Base-by-base conservation (phyloP, 805 yeast genomes). In the Saturnispora kantuleensis region DNA sequence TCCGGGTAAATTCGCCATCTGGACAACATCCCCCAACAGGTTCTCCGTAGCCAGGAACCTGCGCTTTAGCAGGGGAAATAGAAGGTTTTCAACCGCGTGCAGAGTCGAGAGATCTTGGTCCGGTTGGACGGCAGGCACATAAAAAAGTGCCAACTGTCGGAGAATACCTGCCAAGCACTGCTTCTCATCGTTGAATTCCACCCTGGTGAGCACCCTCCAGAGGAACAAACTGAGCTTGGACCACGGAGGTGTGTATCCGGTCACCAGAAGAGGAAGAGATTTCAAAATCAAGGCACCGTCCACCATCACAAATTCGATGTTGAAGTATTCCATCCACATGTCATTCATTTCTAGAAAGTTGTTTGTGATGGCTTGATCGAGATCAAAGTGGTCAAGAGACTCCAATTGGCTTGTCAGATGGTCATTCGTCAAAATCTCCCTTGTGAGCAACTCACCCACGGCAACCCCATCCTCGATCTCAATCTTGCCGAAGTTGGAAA, bases 1-100 rank as follows among this genome's bases (percentile, higher is more conserved):
- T 0, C 95, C 95, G 2, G 97, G 97, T 29, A 93, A 62, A 57
- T 81, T 88, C 0, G 98, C 97, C 33, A 93, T 77, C 59, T 90
- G 96, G 5, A 85, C 73, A 4, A 88, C 77, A 45, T 77, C 80
- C 11, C 67, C 56, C 4, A 62, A 51, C 32, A 87, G 53, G 3
- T 55, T 56, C 11, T 66, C 66, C 0, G 94, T 75, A 0, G 89
- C 95, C 11, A 87, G 57, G 26, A 87, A 74, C 38, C 78, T 64
- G 47, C 68, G 68, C 50, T 81, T 79, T 6, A 86, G 57, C 17
- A 74, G 62, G 0, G 95, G 95, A 50, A 87, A 81, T 1, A 89
- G 52, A 0, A 67, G 57, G 50, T 74, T 68, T 49, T 83, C 94
- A 37, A 43, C 33, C 12, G 6, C 7, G 12, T 18, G 16, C 46